Evolutionary conservation across 2,329 filamentous ascomycete species (phyloP).

Genomic region (Rhinocladiella similis): DNA sequence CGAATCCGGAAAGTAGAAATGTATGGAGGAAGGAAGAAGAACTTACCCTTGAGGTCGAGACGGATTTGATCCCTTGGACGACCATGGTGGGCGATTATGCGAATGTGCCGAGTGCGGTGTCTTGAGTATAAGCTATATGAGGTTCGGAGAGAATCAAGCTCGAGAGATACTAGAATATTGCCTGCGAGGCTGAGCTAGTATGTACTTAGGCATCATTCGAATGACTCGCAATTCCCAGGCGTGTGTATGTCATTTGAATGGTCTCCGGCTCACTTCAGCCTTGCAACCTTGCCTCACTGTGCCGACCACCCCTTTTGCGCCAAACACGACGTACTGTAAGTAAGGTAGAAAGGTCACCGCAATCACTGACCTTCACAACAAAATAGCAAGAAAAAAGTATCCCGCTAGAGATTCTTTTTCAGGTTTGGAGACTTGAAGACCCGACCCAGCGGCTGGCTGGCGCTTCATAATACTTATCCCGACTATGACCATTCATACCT

Average conservation of each 20-base stretch:
- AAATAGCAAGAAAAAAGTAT: too few relatives aligned
- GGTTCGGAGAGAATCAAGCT: neutral
- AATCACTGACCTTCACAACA: too few relatives aligned
- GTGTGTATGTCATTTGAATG: neutral
- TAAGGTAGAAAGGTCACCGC: too few relatives aligned
- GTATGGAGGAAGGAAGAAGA: neutral
- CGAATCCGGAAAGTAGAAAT: neutral
- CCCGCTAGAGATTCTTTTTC: too few relatives aligned
- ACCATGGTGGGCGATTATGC: constrained; percentile 36
- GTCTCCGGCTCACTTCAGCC: neutral
- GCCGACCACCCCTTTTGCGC: too few relatives aligned
- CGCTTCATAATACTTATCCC: too few relatives aligned
- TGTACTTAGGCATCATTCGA: neutral
- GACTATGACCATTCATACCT: too few relatives aligned
- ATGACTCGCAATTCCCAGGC: neutral
- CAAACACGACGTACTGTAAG: too few relatives aligned
- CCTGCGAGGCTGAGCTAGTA: neutral
- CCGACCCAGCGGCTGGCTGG: too few relatives aligned
- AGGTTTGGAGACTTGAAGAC: too few relatives aligned
- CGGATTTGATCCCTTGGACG: constrained; percentile 51
- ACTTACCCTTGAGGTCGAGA: constrained; percentile 58
- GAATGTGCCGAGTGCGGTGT: neutral
- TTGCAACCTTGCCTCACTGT: neutral
- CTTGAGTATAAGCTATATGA: neutral
- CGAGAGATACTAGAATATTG: too few relatives aligned